Evolutionary conservation across 805 yeast genomes (phyloP).

Genomic region (Nakazawaea peltata): DNA sequence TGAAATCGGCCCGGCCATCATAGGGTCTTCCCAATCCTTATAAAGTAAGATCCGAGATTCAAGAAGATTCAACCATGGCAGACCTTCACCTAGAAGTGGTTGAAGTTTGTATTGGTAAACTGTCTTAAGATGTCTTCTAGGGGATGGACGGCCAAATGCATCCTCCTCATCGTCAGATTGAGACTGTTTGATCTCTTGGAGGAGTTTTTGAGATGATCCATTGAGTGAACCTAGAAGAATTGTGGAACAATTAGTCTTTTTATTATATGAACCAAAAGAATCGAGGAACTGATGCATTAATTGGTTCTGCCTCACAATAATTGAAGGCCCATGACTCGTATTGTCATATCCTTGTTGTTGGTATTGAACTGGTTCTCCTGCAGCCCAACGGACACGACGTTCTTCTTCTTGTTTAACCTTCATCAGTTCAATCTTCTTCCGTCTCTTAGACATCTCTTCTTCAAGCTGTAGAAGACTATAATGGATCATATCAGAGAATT

Average conservation of each 20-base stretch:
- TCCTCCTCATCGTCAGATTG: background rate
- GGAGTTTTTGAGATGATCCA: conserved; percentile 1
- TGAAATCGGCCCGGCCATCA: background rate
- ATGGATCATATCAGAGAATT: conserved; percentile 8
- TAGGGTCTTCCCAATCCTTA: conserved; percentile 7
- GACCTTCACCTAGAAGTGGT: conserved; percentile 8
- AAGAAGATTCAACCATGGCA: conserved; percentile 7
- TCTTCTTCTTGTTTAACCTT: conserved; percentile 2
- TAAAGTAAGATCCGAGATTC: conserved; percentile 6
- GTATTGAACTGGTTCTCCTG: conserved; percentile 1
- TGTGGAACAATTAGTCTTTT: background rate
- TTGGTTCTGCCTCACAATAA: conserved; percentile 8
- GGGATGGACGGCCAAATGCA: too few species aligned
- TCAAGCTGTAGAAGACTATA: conserved; percentile 3
- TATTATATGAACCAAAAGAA: conserved; percentile 1
- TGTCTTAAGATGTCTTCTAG: conserved; percentile 1
- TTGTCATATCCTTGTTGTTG: background rate
- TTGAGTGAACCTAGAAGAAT: conserved; percentile 6
- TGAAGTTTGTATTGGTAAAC: conserved; percentile 4
- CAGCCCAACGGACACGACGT: background rate
- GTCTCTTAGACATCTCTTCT: conserved; percentile 1
- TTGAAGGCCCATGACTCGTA: conserved; percentile 2
- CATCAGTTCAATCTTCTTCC: background rate
- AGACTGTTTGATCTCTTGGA: background rate
- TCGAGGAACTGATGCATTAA: conserved; percentile 5